Evolutionary conservation across 352 stramenopile species (phyloP).

Genomic region (Pythium aquatile): DNA sequence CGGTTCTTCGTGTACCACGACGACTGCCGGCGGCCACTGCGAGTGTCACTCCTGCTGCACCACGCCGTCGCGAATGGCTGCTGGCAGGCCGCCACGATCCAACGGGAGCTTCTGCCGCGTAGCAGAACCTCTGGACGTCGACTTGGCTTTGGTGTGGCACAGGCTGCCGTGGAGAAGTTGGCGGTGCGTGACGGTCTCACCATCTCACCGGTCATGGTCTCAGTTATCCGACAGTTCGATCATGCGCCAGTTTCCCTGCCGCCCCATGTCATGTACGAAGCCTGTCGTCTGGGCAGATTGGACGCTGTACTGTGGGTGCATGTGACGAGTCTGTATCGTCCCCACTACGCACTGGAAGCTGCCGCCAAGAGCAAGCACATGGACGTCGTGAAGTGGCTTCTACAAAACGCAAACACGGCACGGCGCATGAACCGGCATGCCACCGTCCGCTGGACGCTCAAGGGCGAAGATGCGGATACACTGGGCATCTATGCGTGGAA

Average conservation of each 20-base stretch:
- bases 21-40: neutral
- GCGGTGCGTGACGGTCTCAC: neutral
- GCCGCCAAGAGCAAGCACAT: constrained; percentile 7
- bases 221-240: constrained; percentile 5
- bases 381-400: constrained; percentile 9
- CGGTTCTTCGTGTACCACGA: constrained; percentile 14
- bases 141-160: neutral
- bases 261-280: constrained; percentile 15
- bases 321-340: constrained; percentile 9
- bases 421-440: neutral
- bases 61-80: constrained; percentile 12
- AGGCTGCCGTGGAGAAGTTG: neutral
- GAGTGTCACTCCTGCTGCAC: constrained; percentile 5
- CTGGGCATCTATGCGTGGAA: constrained; percentile 18
- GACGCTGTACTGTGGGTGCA: constrained; percentile 19
- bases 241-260: constrained; percentile 6
- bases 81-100: constrained; percentile 14
- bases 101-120: constrained; percentile 2
- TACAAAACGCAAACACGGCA: constrained; percentile 7
- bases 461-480: constrained; percentile 1
- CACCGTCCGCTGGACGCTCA: constrained; percentile 12
- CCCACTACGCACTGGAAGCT: constrained; percentile 11
- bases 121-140: neutral
- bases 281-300: constrained; percentile 7
- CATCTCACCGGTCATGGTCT: neutral